phyloP scores from a whole-genome alignment of 306 rosid species.

The Sechiopsis laciniata region DNA sequence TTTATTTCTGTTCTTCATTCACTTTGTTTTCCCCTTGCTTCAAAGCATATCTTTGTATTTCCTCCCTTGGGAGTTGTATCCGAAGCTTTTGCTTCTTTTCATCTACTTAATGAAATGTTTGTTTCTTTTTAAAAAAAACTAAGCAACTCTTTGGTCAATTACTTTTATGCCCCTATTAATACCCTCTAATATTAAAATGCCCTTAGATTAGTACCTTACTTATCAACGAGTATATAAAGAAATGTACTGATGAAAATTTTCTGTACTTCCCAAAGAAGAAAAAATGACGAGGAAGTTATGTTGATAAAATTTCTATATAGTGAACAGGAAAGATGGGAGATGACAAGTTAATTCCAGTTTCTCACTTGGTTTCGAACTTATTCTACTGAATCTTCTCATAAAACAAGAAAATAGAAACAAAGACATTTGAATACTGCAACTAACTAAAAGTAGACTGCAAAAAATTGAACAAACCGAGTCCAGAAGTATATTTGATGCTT shows the following conservation, averaged over 20 bases:
- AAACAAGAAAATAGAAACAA: not conserved
- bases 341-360: not conserved
- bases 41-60: no score
- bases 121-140: no score
- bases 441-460: not conserved
- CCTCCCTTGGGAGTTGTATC: no score
- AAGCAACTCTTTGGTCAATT: no score
- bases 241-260: not conserved
- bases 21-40: no score
- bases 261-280: not conserved
- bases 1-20: no score
- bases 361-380: not conserved
- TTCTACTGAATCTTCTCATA: not conserved
- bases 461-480: conserved; percentile 50
- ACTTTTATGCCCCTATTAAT: no score
- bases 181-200: no score
- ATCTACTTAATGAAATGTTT: no score
- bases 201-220: no score
- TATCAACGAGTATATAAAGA: not conserved
- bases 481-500: conserved; percentile 84
- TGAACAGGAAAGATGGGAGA: not conserved
- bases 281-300: not conserved
- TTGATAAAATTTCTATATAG: not conserved
- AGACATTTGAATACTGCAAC: not conserved
- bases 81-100: no score